Evolutionary conservation across 2,329 filamentous ascomycete species (phyloP).

Genomic region (Fusarium lateritium): DNA sequence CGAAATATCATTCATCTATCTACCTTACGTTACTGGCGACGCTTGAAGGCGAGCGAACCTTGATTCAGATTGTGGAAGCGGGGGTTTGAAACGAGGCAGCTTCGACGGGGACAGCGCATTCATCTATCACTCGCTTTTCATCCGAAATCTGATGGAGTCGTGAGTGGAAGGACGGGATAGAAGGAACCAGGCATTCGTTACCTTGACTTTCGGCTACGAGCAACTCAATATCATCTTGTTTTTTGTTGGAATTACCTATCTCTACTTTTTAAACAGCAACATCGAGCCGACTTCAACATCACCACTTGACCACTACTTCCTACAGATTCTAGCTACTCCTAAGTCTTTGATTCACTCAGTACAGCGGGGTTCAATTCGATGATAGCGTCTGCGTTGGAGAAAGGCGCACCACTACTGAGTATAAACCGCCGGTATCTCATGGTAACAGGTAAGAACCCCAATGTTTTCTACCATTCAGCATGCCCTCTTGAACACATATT

Average conservation of each 20-base stretch:
- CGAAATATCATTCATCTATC: not conserved
- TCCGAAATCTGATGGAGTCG: slow-evolving; percentile 9
- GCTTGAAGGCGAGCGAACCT: not conserved
- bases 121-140: not conserved
- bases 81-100: slow-evolving; percentile 30
- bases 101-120: not conserved
- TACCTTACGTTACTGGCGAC: not conserved
- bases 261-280: slow-evolving; percentile 5
- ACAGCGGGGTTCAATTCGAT: not conserved
- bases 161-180: slow-evolving; percentile 12
- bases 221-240: not conserved
- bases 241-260: not conserved
- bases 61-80: not conserved
- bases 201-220: slow-evolving; percentile 1
- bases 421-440: not conserved
- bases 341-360: not conserved
- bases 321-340: not conserved
- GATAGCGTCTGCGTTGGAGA: not conserved
- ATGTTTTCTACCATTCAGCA: not conserved
- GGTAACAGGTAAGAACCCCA: slow-evolving; percentile 12
- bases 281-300: slow-evolving; percentile 4
- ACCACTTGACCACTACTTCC: not conserved
- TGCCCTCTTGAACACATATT: not conserved
- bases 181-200: slow-evolving; percentile 16
- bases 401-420: not conserved